These are phyloP conservation scores for Spathaspora boniae DNA, from an alignment of 805 yeast species.

Conservation along the genomic window DNA sequence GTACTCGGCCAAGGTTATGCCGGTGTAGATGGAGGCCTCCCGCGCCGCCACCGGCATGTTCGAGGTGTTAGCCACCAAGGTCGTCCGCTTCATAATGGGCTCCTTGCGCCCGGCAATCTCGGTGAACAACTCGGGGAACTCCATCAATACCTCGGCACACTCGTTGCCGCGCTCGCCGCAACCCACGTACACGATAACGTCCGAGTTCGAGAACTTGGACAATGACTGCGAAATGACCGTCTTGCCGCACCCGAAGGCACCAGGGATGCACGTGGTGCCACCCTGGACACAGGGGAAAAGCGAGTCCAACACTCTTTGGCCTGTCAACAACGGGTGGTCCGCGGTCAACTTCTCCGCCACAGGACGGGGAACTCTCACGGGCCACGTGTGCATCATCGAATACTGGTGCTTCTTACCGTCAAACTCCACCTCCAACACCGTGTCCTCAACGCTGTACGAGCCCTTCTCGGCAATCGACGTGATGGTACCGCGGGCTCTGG, in stretches of 20 bases:
- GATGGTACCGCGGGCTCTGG: slow-evolving; percentile 97
- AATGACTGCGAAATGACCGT: slow-evolving; percentile 97
- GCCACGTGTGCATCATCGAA: slow-evolving; percentile 99
- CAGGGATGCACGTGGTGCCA: slow-evolving; percentile 99
- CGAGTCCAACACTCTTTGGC: slow-evolving; percentile 98
- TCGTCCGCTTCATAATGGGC: slow-evolving; percentile 99
- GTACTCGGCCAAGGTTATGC: slow-evolving; percentile 97
- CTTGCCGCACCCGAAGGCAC: slow-evolving; percentile 99
- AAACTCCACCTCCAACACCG: slow-evolving; percentile 89
- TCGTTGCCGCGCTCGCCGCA: slow-evolving; percentile 96
- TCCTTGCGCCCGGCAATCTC: slow-evolving; percentile 91
- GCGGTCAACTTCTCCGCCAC: slow-evolving; percentile 93
- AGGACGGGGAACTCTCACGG: slow-evolving; percentile 99
- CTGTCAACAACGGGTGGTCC: slow-evolving; percentile 92
- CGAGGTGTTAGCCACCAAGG: slow-evolving; percentile 97
- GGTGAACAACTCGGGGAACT: slow-evolving; percentile 95
- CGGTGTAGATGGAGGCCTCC: slow-evolving; percentile 99
- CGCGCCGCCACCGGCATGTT: slow-evolving; percentile 99
- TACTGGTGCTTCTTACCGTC: slow-evolving; percentile 78
- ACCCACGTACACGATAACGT: slow-evolving; percentile 92
- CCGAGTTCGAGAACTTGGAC: slow-evolving; percentile 96
- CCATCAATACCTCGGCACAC: slow-evolving; percentile 99
- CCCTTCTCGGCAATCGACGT: slow-evolving; percentile 88
- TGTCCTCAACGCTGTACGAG: slow-evolving; percentile 85
- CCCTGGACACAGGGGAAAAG: slow-evolving; percentile 99